A percentile compares a stretch with the other conserved stretches of the same genome.
phyloP scores from a whole-genome alignment of 1,284 basidiomycete genomes.

The Inonotus obliquus region DNA sequence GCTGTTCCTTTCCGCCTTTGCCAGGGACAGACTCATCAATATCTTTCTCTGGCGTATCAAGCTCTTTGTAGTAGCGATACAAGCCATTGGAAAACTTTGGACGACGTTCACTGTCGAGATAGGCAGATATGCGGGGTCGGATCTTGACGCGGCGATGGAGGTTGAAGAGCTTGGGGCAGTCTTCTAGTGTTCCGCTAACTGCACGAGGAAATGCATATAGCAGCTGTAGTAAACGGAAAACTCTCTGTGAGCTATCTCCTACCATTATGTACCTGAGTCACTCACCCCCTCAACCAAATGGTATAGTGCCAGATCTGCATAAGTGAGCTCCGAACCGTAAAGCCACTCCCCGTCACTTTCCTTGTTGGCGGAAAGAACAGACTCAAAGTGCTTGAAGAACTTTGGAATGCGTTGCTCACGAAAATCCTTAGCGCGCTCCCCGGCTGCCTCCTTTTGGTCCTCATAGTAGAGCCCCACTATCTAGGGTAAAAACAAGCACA shows the following conservation, averaged over 20 bases:
- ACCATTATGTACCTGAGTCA: constrained; percentile 10
- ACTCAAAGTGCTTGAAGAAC: constrained; percentile 40
- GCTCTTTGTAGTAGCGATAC: constrained; percentile 43
- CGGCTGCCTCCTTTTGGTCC: constrained; percentile 16
- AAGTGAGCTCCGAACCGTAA: constrained; percentile 35
- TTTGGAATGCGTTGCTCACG: constrained; percentile 41
- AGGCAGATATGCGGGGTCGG: constrained; percentile 36
- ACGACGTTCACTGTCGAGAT: constrained; percentile 38
- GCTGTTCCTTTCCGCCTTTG: neutral
- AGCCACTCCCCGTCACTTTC: constrained; percentile 30
- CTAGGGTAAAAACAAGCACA: neutral
- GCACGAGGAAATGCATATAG: constrained; percentile 43
- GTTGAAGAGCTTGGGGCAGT: constrained; percentile 32
- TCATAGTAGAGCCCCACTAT: constrained; percentile 13
- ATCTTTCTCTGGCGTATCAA: constrained; percentile 31
- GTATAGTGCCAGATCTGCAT: constrained; percentile 46
- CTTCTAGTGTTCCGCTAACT: constrained; percentile 27
- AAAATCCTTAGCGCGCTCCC: constrained; percentile 27
- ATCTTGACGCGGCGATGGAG: constrained; percentile 29
- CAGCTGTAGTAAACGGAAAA: constrained; percentile 24
- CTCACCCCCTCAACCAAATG: constrained; percentile 32
- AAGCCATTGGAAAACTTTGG: constrained; percentile 36
- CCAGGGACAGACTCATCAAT: neutral
- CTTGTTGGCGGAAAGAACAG: constrained; percentile 31
- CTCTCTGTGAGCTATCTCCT: neutral